A percentile compares a stretch with the other conserved stretches of the same genome.
These are phyloP conservation scores for Blastobotrys niveus DNA, from an alignment of 1,139 yeast species.

Conservation along the genomic window DNA sequence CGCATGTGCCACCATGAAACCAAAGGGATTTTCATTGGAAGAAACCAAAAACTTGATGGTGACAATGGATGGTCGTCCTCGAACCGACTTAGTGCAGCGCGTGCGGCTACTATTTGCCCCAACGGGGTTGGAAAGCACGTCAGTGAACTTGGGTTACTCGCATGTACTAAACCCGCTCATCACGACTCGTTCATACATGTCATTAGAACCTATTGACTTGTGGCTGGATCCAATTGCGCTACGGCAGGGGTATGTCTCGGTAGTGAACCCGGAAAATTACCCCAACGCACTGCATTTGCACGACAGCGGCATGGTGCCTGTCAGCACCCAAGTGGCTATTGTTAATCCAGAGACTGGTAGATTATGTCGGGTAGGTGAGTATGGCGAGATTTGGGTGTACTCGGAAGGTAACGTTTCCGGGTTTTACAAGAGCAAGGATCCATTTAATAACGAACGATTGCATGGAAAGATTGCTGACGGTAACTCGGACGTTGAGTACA, in stretches of 20 bases:
- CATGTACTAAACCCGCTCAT: slow-evolving; percentile 80
- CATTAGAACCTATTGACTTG: slow-evolving; percentile 81
- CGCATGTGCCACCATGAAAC: slow-evolving; percentile 58
- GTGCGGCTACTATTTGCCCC: slow-evolving; percentile 60
- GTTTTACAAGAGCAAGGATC: slow-evolving; percentile 42
- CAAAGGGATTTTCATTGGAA: slow-evolving; percentile 57
- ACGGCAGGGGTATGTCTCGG: slow-evolving; percentile 78
- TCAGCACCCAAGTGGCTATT: slow-evolving; percentile 86
- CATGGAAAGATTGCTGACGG: slow-evolving; percentile 56
- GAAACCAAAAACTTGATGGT: slow-evolving; percentile 78
- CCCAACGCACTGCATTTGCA: slow-evolving; percentile 72
- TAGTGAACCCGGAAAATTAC: slow-evolving; percentile 66
- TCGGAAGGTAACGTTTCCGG: slow-evolving; percentile 74
- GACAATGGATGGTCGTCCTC: slow-evolving; percentile 72
- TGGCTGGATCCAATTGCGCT: slow-evolving; percentile 84
- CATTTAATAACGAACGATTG: slow-evolving; percentile 46
- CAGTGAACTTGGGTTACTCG: slow-evolving; percentile 72
- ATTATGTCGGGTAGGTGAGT: slow-evolving; percentile 85
- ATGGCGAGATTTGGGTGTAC: slow-evolving; percentile 95
- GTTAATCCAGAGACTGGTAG: slow-evolving; percentile 87
- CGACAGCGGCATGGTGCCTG: slow-evolving; percentile 95
- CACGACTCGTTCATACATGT: slow-evolving; percentile 79
- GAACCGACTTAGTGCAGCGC: slow-evolving; percentile 50
- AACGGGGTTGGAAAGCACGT: slow-evolving; percentile 60
- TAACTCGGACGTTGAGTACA: slow-evolving; percentile 55